These are phyloP conservation scores for Boehmeria nivea DNA, from an alignment of 306 rosid genomes.

Conservation along the genomic window DNA sequence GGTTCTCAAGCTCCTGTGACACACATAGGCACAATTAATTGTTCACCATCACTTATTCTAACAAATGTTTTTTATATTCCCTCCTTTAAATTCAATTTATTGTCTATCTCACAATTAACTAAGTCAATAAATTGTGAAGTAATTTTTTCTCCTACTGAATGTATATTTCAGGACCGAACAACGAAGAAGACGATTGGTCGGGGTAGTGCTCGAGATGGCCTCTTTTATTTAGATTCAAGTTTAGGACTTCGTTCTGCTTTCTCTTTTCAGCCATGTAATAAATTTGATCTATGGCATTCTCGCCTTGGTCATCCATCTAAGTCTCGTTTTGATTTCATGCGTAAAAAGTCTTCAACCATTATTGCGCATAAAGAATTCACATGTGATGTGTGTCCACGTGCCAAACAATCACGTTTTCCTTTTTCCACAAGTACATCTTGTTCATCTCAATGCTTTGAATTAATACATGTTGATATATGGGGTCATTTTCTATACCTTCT, in stretches of 20 bases:
- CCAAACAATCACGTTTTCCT: background rate
- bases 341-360: background rate
- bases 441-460: background rate
- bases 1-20: background rate
- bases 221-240: background rate
- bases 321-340: background rate
- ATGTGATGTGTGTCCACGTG: background rate
- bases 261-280: slow-evolving; percentile 5
- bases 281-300: slow-evolving; percentile 3
- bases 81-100: background rate
- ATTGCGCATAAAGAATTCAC: too few species aligned
- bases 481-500: background rate
- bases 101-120: slow-evolving; percentile 3
- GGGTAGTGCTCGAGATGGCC: background rate
- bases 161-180: slow-evolving; percentile 4
- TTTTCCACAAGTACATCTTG: background rate
- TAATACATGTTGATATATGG: slow-evolving; percentile 13
- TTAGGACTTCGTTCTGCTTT: too few species aligned
- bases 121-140: background rate
- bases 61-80: background rate
- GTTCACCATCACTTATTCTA: background rate
- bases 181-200: background rate
- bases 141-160: slow-evolving; percentile 1
- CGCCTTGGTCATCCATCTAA: slow-evolving; percentile 4
- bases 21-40: slow-evolving; percentile 2